A percentile compares a stretch with the other conserved stretches of the same genome.
phyloP scores from a whole-genome alignment of 495 filamentous ascomycete genomes.

The Trichoderma parareesei region DNA sequence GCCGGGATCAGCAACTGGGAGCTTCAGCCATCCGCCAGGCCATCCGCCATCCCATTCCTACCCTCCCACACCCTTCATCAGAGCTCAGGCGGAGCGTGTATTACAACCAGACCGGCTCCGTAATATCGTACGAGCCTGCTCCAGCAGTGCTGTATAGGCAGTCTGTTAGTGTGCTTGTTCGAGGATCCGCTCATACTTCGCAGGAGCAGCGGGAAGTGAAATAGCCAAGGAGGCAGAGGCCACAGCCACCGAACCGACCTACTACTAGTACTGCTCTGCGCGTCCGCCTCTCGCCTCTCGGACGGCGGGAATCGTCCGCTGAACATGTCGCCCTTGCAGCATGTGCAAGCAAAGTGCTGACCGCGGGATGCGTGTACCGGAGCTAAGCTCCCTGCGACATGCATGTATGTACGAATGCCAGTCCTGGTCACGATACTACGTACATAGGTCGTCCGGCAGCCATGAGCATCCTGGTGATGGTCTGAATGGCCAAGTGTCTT shows the following conservation, averaged over 20 bases:
- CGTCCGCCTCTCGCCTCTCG: too few relatives aligned
- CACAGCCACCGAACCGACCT: too few relatives aligned
- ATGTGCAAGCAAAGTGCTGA: slow-evolving; percentile 7
- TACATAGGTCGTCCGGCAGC: too few relatives aligned
- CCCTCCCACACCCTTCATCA: neutral
- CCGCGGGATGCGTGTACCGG: neutral
- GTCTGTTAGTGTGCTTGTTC: too few relatives aligned
- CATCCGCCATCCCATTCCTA: neutral
- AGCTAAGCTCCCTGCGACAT: neutral
- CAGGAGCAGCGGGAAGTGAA: too few relatives aligned
- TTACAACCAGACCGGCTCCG: neutral
- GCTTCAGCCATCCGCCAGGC: neutral
- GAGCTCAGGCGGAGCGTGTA: neutral
- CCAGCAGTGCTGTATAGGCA: neutral
- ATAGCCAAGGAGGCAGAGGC: too few relatives aligned
- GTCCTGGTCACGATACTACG: too few relatives aligned
- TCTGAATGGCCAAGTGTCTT: too few relatives aligned
- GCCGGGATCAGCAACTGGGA: neutral
- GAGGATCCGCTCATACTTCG: too few relatives aligned
- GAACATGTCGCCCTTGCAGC: neutral
- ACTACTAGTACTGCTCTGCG: too few relatives aligned
- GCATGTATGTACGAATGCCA: neutral
- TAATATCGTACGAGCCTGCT: neutral
- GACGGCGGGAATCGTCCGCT: neutral
- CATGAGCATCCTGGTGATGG: too few relatives aligned